Percentiles rank a stretch among this genome's conserved stretches.
Conservation (phyloP, 495 filamentous ascomycete species). For the Tricharina praecox region DNA sequence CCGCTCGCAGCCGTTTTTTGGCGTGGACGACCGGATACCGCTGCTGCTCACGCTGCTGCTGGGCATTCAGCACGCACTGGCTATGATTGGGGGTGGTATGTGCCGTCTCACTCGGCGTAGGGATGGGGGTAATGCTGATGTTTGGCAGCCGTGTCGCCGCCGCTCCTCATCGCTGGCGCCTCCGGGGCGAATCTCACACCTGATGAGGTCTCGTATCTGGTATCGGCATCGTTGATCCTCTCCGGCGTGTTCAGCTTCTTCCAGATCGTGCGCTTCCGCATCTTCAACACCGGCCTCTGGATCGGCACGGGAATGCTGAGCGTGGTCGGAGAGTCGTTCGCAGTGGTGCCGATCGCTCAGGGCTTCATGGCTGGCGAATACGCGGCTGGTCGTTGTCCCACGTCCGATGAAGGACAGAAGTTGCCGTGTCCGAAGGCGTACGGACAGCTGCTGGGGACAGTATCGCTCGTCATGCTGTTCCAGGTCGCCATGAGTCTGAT, state of each 20-base stretch:
- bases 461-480: conserved; percentile 30
- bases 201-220: conserved; percentile 27
- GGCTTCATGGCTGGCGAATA: conserved; percentile 29
- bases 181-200: conserved; percentile 28
- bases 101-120: too few species aligned
- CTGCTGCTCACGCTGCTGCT: conserved; percentile 29
- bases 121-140: too few species aligned
- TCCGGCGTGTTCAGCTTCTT: conserved; percentile 29
- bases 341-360: conserved; percentile 29
- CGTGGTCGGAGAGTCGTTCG: conserved; percentile 31
- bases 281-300: conserved; percentile 29
- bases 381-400: conserved; percentile 24
- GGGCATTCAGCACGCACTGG: conserved; percentile 29
- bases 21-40: conserved; percentile 28
- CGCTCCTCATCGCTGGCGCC: conserved; percentile 28
- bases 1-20: conserved; percentile 30
- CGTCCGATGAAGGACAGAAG: conserved; percentile 19
- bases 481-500: conserved; percentile 29
- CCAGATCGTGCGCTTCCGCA: conserved; percentile 28
- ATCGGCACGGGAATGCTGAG: conserved; percentile 29
- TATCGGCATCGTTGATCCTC: conserved; percentile 30
- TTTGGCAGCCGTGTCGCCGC: conserved; percentile 29
- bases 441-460: conserved; percentile 28
- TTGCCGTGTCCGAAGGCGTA: conserved; percentile 30
- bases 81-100: conserved; percentile 26